Conservation (phyloP, 2,329 filamentous ascomycete species). For the Grosmannia penicillata region DNA sequence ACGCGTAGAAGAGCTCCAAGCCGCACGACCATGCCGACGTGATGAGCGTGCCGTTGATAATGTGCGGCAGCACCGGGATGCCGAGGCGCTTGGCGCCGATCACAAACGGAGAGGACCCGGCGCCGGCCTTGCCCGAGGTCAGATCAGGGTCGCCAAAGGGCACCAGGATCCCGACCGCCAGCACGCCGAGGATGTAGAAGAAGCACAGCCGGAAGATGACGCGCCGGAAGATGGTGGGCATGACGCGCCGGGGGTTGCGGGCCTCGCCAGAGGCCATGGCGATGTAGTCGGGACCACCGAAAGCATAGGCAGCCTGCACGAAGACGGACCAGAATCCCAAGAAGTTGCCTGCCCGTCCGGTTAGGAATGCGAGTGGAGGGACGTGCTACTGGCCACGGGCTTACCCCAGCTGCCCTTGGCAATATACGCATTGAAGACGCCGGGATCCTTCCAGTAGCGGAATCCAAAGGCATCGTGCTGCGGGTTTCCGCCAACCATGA, state of each 20-base stretch:
- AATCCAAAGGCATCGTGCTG: conserved; percentile 6
- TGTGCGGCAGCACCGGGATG: conserved; percentile 50
- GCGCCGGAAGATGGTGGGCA: conserved; percentile 10
- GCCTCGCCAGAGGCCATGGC: conserved; percentile 11
- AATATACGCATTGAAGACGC: conserved; percentile 21
- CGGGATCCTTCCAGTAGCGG: conserved; percentile 17
- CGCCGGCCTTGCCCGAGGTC: conserved; percentile 2
- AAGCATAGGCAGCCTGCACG: conserved; percentile 4
- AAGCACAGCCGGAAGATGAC: conserved; percentile 17
- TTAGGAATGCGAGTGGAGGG: no score
- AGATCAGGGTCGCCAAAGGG: conserved; percentile 17
- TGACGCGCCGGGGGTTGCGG: conserved; percentile 9
- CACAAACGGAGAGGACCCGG: conserved; percentile 46
- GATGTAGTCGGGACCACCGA: conserved; percentile 36
- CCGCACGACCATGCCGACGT: conserved; percentile 56
- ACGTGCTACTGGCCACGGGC: no score
- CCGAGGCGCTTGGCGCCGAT: conserved; percentile 55
- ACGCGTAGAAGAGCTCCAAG: conserved; percentile 47
- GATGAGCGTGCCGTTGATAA: conserved; percentile 64
- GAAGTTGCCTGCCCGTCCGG: conserved; percentile 26
- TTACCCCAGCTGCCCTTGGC: not conserved
- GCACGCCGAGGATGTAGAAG: conserved; percentile 15
- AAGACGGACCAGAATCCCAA: conserved; percentile 19
- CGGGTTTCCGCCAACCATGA: conserved; percentile 25
- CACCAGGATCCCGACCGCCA: conserved; percentile 16